Conservation (phyloP, 2,329 filamentous ascomycete species). For the Colletotrichum lupini region DNA sequence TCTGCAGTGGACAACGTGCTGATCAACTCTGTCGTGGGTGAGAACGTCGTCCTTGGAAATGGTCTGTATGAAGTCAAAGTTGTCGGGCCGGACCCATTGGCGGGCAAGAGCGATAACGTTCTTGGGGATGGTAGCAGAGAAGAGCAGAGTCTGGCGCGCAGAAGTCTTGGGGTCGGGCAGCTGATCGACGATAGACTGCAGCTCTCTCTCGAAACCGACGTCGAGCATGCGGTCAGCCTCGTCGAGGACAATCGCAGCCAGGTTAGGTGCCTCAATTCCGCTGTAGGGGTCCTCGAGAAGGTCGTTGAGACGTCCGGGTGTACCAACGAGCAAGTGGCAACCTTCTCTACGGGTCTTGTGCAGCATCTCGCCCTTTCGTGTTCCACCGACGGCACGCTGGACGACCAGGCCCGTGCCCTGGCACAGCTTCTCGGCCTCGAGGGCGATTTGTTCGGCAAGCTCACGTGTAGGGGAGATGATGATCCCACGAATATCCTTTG, state of each 20-base stretch:
- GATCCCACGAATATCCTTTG: slow-evolving; percentile 74
- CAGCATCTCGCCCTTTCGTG: slow-evolving; percentile 78
- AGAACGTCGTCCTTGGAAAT: slow-evolving; percentile 83
- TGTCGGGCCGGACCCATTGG: slow-evolving; percentile 77
- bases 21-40: slow-evolving; percentile 87
- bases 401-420: slow-evolving; percentile 72
- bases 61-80: slow-evolving; percentile 93
- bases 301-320: slow-evolving; percentile 88
- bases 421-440: slow-evolving; percentile 78
- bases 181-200: slow-evolving; percentile 67
- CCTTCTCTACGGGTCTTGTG: slow-evolving; percentile 75
- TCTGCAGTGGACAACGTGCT: slow-evolving; percentile 75
- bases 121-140: slow-evolving; percentile 90
- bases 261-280: slow-evolving; percentile 77
- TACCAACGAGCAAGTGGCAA: slow-evolving; percentile 91
- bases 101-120: slow-evolving; percentile 85
- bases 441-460: slow-evolving; percentile 82
- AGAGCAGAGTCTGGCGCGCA: slow-evolving; percentile 90
- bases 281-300: slow-evolving; percentile 74
- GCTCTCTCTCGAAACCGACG: slow-evolving; percentile 81
- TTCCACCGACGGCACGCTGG: slow-evolving; percentile 90
- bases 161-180: slow-evolving; percentile 73
- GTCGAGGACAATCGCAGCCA: slow-evolving; percentile 93
- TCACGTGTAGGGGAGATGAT: slow-evolving; percentile 85
- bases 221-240: slow-evolving; percentile 99